Conservation (phyloP, 2,329 filamentous ascomycete species). For the Hypoxylon sp. region DNA sequence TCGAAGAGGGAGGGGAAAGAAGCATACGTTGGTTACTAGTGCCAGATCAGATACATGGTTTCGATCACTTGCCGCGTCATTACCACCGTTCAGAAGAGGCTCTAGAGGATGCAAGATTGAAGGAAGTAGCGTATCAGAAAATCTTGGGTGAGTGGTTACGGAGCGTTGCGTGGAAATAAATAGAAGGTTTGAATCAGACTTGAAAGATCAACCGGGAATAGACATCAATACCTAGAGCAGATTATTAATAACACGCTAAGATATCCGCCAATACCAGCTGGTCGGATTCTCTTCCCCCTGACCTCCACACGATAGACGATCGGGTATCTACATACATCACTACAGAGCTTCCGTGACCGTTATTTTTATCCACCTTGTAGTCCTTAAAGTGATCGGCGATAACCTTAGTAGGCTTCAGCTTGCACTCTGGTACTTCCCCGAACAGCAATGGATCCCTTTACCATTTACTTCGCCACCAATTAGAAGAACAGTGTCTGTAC, state of each 20-base stretch:
- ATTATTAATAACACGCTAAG: constrained; percentile 4
- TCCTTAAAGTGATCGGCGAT: too few relatives aligned
- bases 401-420: not conserved
- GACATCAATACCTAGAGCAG: constrained; percentile 5
- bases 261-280: not conserved
- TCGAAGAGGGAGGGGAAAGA: constrained; percentile 40
- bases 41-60: constrained; percentile 60
- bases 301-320: not conserved
- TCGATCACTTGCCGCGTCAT: constrained; percentile 54
- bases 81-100: constrained; percentile 52
- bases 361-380: too few relatives aligned
- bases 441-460: constrained; percentile 12
- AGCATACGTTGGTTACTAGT: constrained; percentile 60
- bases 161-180: constrained; percentile 51
- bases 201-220: not conserved
- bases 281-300: not conserved
- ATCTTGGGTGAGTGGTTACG: constrained; percentile 53
- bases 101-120: constrained; percentile 51
- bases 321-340: too few relatives aligned
- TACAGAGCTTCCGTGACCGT: too few relatives aligned
- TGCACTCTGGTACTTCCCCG: constrained; percentile 8
- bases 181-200: constrained; percentile 11
- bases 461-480: constrained; percentile 19
- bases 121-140: constrained; percentile 53
- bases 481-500: not conserved